Conservation (phyloP, 495 filamentous ascomycete species). For the Lasiosphaeria miniovina region DNA sequence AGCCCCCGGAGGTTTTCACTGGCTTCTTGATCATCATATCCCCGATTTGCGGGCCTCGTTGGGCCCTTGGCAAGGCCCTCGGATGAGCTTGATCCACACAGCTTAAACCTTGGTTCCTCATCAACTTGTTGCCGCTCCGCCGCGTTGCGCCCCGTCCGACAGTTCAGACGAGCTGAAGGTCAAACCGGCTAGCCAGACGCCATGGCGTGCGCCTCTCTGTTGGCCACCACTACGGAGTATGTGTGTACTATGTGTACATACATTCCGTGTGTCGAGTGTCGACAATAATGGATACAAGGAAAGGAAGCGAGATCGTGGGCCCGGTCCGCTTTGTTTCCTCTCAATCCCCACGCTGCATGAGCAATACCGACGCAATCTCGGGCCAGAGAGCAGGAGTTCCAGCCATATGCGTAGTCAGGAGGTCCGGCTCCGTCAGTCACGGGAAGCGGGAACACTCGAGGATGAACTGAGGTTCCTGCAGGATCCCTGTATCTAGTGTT, state of each 20-base stretch:
- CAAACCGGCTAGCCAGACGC: too few species aligned
- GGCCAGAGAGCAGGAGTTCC: constrained; percentile 4
- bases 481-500: constrained; percentile 17
- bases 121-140: too few species aligned
- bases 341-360: constrained; percentile 14
- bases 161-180: too few species aligned
- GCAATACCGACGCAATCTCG: constrained; percentile 30
- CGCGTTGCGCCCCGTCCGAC: too few species aligned
- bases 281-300: neutral
- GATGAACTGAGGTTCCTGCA: constrained; percentile 25
- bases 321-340: constrained; percentile 8
- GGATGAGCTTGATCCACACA: too few species aligned
- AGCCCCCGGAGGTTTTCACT: neutral
- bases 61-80: too few species aligned
- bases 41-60: too few species aligned
- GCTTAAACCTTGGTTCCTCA: too few species aligned
- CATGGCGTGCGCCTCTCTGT: too few species aligned
- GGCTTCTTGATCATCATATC: neutral
- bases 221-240: too few species aligned
- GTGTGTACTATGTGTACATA: too few species aligned
- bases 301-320: constrained; percentile 12
- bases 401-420: constrained; percentile 10
- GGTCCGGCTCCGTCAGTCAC: constrained; percentile 7
- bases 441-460: constrained; percentile 5
- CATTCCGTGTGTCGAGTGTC: neutral